Conservation (phyloP, 1,284 basidiomycete species). For the Malassezia nana region DNA sequence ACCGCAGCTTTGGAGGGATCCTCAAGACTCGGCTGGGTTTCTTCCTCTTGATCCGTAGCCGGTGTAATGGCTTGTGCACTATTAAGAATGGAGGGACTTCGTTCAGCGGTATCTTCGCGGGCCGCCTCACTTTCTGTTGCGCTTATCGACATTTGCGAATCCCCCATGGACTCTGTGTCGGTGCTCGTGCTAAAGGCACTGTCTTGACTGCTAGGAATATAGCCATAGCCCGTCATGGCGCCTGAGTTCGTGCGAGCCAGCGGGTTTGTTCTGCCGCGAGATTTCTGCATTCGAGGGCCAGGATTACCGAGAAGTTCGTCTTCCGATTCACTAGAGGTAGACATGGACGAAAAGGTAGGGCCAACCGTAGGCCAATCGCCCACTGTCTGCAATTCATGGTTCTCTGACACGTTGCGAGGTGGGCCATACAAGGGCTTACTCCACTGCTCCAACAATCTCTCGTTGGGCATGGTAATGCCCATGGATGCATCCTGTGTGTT, state of each 20-base stretch:
- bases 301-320: neutral
- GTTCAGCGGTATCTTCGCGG: constrained; percentile 12
- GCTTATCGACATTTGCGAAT: constrained; percentile 15
- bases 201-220: constrained; percentile 41
- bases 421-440: constrained; percentile 12
- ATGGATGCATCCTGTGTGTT: neutral
- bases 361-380: constrained; percentile 6
- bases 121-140: constrained; percentile 17
- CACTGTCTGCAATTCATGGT: neutral
- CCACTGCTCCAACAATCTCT: constrained; percentile 16
- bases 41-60: neutral
- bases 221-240: constrained; percentile 35
- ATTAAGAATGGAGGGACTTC: constrained; percentile 33
- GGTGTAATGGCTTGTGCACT: constrained; percentile 28
- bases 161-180: neutral
- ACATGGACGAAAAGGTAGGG: constrained; percentile 14
- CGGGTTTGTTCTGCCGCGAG: neutral
- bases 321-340: constrained; percentile 17
- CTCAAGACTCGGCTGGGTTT: neutral
- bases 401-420: neutral
- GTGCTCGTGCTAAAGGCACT: constrained; percentile 24
- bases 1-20: neutral
- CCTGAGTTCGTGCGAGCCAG: constrained; percentile 15
- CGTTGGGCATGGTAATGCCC: constrained; percentile 7
- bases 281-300: neutral